Percentiles rank a stretch among this genome's conserved stretches.
These are phyloP conservation scores for Phaeotremella skinneri DNA, from an alignment of 768 basidiomycete species.

Conservation along the genomic window DNA sequence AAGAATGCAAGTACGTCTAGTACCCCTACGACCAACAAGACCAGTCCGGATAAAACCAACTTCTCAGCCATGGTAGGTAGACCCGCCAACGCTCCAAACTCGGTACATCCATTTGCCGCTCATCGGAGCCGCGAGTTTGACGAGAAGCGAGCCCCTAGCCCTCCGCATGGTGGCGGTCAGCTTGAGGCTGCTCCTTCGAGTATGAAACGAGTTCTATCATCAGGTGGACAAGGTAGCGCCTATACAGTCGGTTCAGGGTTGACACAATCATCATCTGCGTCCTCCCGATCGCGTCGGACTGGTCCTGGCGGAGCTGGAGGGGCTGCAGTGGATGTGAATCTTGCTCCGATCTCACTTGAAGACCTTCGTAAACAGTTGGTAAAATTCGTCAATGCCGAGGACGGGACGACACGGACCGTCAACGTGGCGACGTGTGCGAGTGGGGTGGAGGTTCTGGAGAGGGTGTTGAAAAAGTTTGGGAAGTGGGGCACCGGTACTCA, in stretches of 20 bases:
- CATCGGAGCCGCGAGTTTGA: constrained; percentile 18
- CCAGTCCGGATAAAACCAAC: constrained; percentile 36
- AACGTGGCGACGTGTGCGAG: constrained; percentile 71
- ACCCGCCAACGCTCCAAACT: constrained; percentile 3
- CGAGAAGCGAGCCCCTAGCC: constrained; percentile 10
- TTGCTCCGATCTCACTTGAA: constrained; percentile 60
- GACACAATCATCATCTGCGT: constrained; percentile 7
- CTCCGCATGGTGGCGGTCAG: constrained; percentile 2
- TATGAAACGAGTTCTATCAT: not conserved
- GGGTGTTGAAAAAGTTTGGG: constrained; percentile 84
- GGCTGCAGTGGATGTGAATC: not conserved
- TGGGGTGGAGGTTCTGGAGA: constrained; percentile 81
- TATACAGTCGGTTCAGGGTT: not conserved
- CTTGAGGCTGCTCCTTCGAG: not conserved
- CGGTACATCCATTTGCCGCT: constrained; percentile 42
- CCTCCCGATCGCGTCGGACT: not conserved
- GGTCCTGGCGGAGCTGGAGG: not conserved
- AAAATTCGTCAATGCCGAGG: constrained; percentile 81
- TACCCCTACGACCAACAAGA: constrained; percentile 13
- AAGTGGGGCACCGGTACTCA: constrained; percentile 57
- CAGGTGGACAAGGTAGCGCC: too few relatives aligned
- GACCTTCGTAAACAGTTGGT: constrained; percentile 79
- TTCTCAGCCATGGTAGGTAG: constrained; percentile 31
- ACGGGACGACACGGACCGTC: constrained; percentile 68
- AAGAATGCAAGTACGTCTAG: constrained; percentile 15